Conservation (phyloP, 352 stramenopile genomes). For the Elongisporangium undulatum region DNA sequence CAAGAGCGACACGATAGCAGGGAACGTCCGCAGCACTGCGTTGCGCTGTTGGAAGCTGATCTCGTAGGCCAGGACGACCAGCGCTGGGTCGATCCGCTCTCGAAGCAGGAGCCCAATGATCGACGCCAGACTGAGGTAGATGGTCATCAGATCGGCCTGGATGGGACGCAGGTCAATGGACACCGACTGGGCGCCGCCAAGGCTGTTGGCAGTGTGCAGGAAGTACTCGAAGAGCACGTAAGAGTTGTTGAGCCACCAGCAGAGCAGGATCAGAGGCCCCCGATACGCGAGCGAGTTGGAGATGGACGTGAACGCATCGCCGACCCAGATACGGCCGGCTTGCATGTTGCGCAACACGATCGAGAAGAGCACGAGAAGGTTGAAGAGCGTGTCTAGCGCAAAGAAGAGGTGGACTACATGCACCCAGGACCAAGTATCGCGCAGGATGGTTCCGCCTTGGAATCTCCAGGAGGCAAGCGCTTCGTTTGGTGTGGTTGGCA, state of each 20-base stretch:
- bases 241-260: slow-evolving; percentile 28
- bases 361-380: slow-evolving; percentile 22
- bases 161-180: slow-evolving; percentile 13
- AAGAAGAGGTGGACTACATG: slow-evolving; percentile 30
- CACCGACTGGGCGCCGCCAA: slow-evolving; percentile 13
- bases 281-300: slow-evolving; percentile 26
- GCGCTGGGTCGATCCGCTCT: slow-evolving; percentile 23
- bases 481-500: too few relatives aligned
- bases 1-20: slow-evolving; percentile 9
- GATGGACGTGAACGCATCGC: slow-evolving; percentile 29
- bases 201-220: too few relatives aligned
- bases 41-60: slow-evolving; percentile 16
- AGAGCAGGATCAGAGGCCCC: slow-evolving; percentile 23
- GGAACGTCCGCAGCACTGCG: slow-evolving; percentile 8
- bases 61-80: slow-evolving; percentile 21
- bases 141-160: slow-evolving; percentile 22
- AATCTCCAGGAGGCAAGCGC: slow-evolving; percentile 4
- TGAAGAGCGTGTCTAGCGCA: slow-evolving; percentile 17
- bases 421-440: slow-evolving; percentile 10
- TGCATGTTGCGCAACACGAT: slow-evolving; percentile 23
- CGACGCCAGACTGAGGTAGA: slow-evolving; percentile 23
- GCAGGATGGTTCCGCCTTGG: slow-evolving; percentile 2
- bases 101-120: slow-evolving; percentile 16
- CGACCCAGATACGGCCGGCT: slow-evolving; percentile 28
- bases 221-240: slow-evolving; percentile 29